Evolutionary conservation across 2,329 filamentous ascomycete species (phyloP).

Genomic region (Mariannaea elegans): DNA sequence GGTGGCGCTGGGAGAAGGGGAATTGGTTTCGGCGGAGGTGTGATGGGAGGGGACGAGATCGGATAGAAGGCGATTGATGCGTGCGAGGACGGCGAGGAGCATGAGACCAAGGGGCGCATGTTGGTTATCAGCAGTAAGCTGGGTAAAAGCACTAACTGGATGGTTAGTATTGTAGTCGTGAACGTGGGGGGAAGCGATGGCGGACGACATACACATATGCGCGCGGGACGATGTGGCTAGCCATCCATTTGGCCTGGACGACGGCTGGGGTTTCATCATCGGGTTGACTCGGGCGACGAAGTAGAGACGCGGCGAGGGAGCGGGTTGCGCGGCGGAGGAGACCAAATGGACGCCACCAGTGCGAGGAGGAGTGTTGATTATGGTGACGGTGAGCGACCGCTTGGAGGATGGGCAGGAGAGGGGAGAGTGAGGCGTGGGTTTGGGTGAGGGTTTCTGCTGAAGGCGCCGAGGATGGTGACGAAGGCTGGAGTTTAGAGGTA

Average conservation of each 20-base stretch:
- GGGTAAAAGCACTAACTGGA: constrained; percentile 67
- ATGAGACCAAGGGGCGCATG: constrained; percentile 77
- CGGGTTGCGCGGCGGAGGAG: constrained; percentile 74
- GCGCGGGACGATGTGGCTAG: constrained; percentile 43
- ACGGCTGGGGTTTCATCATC: constrained; percentile 26
- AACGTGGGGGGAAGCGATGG: background rate
- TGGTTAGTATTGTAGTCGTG: background rate
- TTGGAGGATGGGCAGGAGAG: constrained; percentile 67
- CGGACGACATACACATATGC: constrained; percentile 47
- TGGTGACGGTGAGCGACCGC: constrained; percentile 84
- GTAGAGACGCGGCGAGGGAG: constrained; percentile 55
- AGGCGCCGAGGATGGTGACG: constrained; percentile 7
- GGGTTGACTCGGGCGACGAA: constrained; percentile 14
- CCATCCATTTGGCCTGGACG: constrained; percentile 42
- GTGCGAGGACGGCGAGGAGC: constrained; percentile 71
- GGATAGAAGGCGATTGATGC: constrained; percentile 58
- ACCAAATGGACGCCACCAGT: constrained; percentile 82
- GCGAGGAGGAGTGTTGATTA: constrained; percentile 84
- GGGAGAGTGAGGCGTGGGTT: constrained; percentile 45
- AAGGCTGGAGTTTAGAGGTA: constrained; percentile 11
- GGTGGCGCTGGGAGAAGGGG: background rate
- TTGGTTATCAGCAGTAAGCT: constrained; percentile 75
- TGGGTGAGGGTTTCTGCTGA: constrained; percentile 18
- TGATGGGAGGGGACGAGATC: constrained; percentile 41
- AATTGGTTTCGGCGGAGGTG: background rate